phyloP scores from a whole-genome alignment of 2,329 filamentous ascomycete species.

The Ophiocordyceps camponoti-floridani region DNA sequence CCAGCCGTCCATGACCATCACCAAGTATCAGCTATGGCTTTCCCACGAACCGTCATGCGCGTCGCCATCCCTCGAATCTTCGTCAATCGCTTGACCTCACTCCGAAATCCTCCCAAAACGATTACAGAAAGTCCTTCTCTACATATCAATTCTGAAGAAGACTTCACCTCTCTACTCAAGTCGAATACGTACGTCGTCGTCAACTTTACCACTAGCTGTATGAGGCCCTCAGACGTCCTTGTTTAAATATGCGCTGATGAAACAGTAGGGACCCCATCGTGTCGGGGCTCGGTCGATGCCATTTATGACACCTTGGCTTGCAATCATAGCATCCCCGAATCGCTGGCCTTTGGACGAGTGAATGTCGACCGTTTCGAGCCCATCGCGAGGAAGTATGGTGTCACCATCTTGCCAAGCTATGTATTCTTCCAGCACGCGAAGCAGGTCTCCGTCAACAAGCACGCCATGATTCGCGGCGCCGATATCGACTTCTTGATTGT shows the following conservation, averaged over 20 bases:
- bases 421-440: constrained; percentile 63
- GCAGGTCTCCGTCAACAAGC: constrained; percentile 13
- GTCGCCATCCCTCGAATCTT: background rate
- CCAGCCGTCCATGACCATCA: background rate
- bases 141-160: constrained; percentile 11
- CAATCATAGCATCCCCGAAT: constrained; percentile 19
- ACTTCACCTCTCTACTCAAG: constrained; percentile 19
- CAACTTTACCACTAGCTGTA: constrained; percentile 29
- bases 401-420: constrained; percentile 92
- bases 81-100: background rate
- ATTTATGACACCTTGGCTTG: constrained; percentile 14
- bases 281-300: constrained; percentile 25
- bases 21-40: too few relatives aligned
- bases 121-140: constrained; percentile 3
- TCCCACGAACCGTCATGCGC: background rate
- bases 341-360: constrained; percentile 67
- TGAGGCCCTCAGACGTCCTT: background rate
- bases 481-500: constrained; percentile 12
- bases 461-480: constrained; percentile 16
- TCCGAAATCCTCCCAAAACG: background rate
- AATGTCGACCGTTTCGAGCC: constrained; percentile 73
- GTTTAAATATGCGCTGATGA: background rate
- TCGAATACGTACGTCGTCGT: constrained; percentile 23
- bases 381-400: constrained; percentile 54
- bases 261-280: constrained; percentile 24